Evolutionary conservation across 140 eudicot genomes (phyloP).

Genomic region (Stevia rebaudiana): DNA sequence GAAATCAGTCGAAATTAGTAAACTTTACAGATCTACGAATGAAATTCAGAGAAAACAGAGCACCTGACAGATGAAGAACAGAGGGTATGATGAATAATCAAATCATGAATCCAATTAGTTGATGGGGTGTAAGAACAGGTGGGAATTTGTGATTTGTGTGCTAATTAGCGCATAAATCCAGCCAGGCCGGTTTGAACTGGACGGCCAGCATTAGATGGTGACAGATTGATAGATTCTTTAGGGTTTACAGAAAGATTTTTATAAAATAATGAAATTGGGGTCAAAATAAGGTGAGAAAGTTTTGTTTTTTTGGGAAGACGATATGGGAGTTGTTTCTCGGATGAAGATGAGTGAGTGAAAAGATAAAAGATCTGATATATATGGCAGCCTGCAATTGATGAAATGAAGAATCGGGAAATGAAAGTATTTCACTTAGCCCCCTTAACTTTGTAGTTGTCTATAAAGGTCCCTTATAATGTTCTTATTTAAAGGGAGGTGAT

Average conservation of each 20-base stretch:
- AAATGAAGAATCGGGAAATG: background rate
- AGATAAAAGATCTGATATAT: slow-evolving; percentile 1
- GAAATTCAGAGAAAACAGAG: slow-evolving; percentile 15
- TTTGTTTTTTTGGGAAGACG: slow-evolving; percentile 3
- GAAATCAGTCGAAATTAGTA: background rate
- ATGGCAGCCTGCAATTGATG: slow-evolving; percentile 12
- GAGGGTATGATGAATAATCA: slow-evolving; percentile 13
- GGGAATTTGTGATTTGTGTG: background rate
- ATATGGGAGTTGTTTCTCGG: background rate
- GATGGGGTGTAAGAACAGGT: slow-evolving; percentile 18
- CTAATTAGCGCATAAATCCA: slow-evolving; percentile 27
- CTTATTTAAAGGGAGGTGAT: no score
- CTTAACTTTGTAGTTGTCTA: background rate
- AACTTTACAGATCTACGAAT: slow-evolving; percentile 2
- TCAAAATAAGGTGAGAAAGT: slow-evolving; percentile 5
- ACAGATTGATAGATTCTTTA: slow-evolving; percentile 44
- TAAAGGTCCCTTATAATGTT: background rate
- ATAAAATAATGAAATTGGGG: slow-evolving; percentile 4
- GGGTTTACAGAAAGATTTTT: slow-evolving; percentile 13
- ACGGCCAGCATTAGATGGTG: slow-evolving; percentile 36
- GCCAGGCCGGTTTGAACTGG: slow-evolving; percentile 35
- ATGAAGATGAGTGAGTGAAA: slow-evolving; percentile 10
- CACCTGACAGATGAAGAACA: slow-evolving; percentile 30
- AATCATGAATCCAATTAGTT: background rate
- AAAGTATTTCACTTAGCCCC: background rate